These are phyloP conservation scores for Ramaria rubella DNA, from an alignment of 768 basidiomycete genomes.

Conservation along the genomic window DNA sequence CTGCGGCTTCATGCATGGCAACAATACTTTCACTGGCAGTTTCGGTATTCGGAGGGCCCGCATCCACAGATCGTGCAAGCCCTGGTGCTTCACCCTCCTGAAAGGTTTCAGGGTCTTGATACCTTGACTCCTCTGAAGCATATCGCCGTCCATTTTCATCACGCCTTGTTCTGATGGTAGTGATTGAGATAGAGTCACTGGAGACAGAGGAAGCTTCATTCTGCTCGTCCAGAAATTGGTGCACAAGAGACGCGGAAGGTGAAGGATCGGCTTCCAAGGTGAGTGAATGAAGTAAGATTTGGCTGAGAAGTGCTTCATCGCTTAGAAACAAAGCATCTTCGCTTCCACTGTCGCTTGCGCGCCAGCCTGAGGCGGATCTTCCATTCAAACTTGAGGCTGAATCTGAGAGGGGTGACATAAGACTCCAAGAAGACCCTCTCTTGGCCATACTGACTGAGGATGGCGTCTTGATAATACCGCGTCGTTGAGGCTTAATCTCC, in stretches of 20 bases:
- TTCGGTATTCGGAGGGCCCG: no score
- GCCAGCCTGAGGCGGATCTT: no score
- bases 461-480: background rate
- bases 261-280: background rate
- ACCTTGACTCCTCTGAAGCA: background rate
- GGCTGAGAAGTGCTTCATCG: constrained; percentile 10
- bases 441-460: background rate
- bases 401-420: background rate
- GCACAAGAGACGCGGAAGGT: background rate
- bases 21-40: no score
- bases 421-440: background rate
- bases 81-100: background rate
- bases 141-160: background rate
- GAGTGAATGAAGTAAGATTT: constrained; percentile 5
- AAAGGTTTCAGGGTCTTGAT: background rate
- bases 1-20: no score
- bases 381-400: background rate
- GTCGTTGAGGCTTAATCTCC: background rate
- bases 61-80: background rate
- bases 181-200: background rate
- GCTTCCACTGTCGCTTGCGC: background rate
- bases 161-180: background rate
- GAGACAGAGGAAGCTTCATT: background rate
- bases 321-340: background rate
- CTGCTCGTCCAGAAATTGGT: no score